Evolutionary conservation across 768 basidiomycete genomes (phyloP), one percentile per base, ranked within the genome.

Genomic region (Holtermannia corniformis): DNA sequence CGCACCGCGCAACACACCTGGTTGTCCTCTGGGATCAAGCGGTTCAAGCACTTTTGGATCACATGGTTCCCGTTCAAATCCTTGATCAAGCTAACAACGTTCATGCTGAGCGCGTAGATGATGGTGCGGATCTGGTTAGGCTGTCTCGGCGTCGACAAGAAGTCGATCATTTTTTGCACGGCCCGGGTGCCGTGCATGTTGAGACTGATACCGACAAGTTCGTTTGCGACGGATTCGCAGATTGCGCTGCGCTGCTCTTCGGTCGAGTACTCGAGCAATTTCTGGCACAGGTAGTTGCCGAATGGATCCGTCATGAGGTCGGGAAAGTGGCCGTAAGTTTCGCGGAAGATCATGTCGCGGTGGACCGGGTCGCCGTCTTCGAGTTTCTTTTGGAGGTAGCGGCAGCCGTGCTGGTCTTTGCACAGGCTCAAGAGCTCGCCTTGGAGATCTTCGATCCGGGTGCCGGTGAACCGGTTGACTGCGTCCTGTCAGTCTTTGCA

Each of bases 151-250:
- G 88, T 90, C 20, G 92, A 93, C 68, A 99, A 76, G 78, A 95
- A 97, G 73, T 99, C 95, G 58, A 99, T 95, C 93, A 97, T 97
- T 78, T 97, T 97, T 77, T 99, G 95, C 54, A 97, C 95, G 23
- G 95, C 95, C 56, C 95, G 84, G 26, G 95, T 99, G 26, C 95
- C 95, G 74, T 99, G 95, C 95, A 99, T 99, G 75, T 99, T 99
- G 58, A 99, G 78, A 27, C 91, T 95, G 67, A 99, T 97, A 70
- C 85, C 90, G 65, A 99, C 95, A 47, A 99, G 80, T 63, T 99
- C 95, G 67, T 91, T 87, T 27, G 92, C 89, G 47, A 99, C 93
- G 22, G 89, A 91, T 71, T 97, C 93, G 75, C 95, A 95, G 52
- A 97, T 93, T 27, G 89, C 78, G 67, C 89, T 92, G 52, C 93